Base-by-base conservation (phyloP, 805 yeast genomes). In the Yueomyces sp. region DNA sequence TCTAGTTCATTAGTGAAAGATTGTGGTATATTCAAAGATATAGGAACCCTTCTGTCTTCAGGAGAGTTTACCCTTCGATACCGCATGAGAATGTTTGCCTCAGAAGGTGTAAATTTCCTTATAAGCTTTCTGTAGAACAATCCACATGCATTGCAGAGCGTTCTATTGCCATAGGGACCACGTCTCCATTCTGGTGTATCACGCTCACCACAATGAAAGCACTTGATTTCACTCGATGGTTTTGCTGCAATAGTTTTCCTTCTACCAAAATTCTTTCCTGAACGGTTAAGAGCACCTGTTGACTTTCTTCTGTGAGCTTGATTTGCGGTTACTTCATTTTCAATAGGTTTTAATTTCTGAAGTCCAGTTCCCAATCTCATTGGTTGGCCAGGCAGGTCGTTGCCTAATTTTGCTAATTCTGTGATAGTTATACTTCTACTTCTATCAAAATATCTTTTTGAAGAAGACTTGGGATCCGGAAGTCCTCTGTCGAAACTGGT, bases 121-220 rank as follows among this genome's bases (percentile, higher is more conserved):
- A 70, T 64, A 44, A 82, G 55, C 54, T 82, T 82, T 28, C 82
- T 71, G 54, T 73, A 81, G 54, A 79, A 82, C 40, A 88, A 65
- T 0, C 96, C 97, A 65, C 97, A 88, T 0, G 96, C 96, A 59
- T 88, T 88, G 62, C 96, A 88, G 45, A 88, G 67, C 0, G 94
- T 81, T 53, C 87, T 72, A 4, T 80, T 76, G 0, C 95, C 95
- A 45, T 75, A 74, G 0, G 96, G 96, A 0, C 96, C 96, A 46
- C 81, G 69, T 56, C 96, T 72, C 96, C 96, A 88, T 60, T 88
- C 96, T 0, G 96, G 96, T 0, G 95, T 85, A 40, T 76, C 77
- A 30, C 68, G 68, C 2, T 80, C 75, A 0, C 80, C 79, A 64
- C 96, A 87, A 52, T 86, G 95, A 36, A 65, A 55, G 53, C 90